Evolutionary conservation across 495 filamentous ascomycete species (phyloP).

Genomic region (Endocarpon pusillum): DNA sequence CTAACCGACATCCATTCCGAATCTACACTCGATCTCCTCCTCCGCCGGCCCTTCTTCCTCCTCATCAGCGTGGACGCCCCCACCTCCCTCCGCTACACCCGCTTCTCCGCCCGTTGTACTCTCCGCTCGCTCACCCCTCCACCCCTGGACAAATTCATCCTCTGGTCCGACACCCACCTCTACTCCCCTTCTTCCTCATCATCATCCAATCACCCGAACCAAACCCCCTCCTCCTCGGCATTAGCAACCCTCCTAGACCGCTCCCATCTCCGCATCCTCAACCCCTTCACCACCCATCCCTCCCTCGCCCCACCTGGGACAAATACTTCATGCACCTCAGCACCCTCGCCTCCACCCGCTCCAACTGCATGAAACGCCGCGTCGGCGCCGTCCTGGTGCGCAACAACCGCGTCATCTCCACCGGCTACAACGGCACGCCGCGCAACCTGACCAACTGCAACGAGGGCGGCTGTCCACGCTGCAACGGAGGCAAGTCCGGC

Average conservation of each 20-base stretch:
- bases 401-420: conserved; percentile 74
- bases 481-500: conserved; percentile 62
- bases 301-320: conserved; percentile 88
- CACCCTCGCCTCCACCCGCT: conserved; percentile 74
- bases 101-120: no score
- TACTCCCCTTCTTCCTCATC: no score
- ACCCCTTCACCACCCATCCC: conserved; percentile 53
- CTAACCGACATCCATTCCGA: conserved; percentile 64
- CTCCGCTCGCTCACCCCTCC: conserved; percentile 30
- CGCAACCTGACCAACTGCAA: conserved; percentile 75
- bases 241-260: conserved; percentile 52
- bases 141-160: conserved; percentile 62
- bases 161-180: conserved; percentile 57
- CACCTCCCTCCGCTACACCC: conserved; percentile 61
- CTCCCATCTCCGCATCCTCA: conserved; percentile 71
- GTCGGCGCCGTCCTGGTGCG: conserved; percentile 92
- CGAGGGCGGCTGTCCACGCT: conserved; percentile 83
- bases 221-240: no score
- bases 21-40: conserved; percentile 47
- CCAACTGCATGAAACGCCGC: conserved; percentile 95
- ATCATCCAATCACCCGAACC: no score
- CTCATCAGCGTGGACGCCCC: conserved; percentile 86
- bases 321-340: conserved; percentile 95
- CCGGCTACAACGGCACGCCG: conserved; percentile 96
- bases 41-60: conserved; percentile 77